Evolutionary conservation across 495 filamentous ascomycete species (phyloP), one percentile per base, ranked within the genome.

Genomic region (Sordaria brevicollis): DNA sequence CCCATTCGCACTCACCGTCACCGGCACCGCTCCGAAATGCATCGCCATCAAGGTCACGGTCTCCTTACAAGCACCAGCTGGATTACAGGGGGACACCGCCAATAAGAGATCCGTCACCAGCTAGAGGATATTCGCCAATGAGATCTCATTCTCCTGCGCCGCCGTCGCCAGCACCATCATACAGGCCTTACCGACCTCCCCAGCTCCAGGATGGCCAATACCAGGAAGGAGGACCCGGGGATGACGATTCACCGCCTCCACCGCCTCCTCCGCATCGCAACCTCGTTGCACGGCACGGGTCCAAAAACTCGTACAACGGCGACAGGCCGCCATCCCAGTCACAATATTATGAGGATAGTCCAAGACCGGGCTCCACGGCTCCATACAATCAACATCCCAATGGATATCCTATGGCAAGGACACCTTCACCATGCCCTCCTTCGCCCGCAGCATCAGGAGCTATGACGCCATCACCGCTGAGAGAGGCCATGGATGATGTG

Each of bases 401-500:
- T 37, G 83, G 81, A 31, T 83, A 86, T 62, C 81, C 85, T 67
- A 89, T 83, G 11, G 83, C 86, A 2, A 77, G 85, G 57, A 77
- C 76, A 57, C 76, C 76, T 13, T 86, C 88, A 4, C 89, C 89
- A 6, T 78, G 77, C 17, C 88, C 89, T 13, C 88, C 86, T 13
- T 92, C 91, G 4, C 89, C 91, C 17, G 85, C 82, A 43, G 81
- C 78, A 1, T 83, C 85, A 54, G 74, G 75, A 15, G 90, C 90
- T 2, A 85, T 93, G 72, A 99, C 95, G 0, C 95, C 95, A 5
- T 97, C 95, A 11, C 96, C 95, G 1, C 79, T 99, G 2, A 83
- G 94, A 65, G 91, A 93, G 77, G 95, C 95, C 0, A 98, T 98
- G 94, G 94, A 97, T 76, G 95, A 96, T 81, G 93, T 99, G 13